A percentile compares a stretch with the other conserved stretches of the same genome.
phyloP scores from a whole-genome alignment of 2,329 filamentous ascomycete species.

The Ophiostoma sp. region DNA sequence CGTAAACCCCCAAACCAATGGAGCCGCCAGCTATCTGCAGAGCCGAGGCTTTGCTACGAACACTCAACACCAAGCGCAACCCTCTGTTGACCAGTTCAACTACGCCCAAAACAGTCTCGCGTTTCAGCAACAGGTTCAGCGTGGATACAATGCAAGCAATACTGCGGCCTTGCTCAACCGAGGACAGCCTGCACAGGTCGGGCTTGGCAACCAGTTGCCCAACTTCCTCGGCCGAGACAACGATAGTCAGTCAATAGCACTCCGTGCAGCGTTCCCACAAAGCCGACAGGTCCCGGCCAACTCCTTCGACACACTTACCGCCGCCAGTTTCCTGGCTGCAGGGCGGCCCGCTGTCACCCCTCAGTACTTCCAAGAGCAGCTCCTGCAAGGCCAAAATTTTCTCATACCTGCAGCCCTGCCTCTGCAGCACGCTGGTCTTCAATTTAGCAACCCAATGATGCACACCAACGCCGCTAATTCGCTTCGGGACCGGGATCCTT shows the following conservation, averaged over 20 bases:
- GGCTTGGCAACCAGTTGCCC: not conserved
- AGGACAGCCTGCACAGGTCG: not conserved
- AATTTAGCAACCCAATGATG: not conserved
- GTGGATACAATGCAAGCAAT: slow-evolving; percentile 1
- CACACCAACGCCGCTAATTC: not conserved
- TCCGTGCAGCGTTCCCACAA: not conserved
- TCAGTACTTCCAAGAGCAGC: not conserved
- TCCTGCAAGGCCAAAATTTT: not conserved
- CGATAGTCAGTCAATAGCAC: not conserved
- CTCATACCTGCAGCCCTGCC: not conserved
- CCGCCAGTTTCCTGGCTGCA: not conserved
- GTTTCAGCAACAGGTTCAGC: not conserved
- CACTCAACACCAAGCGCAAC: not conserved
- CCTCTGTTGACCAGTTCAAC: not conserved
- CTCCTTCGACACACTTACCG: not conserved
- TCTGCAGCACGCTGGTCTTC: not conserved
- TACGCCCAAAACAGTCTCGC: not conserved
- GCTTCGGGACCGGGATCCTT: slow-evolving; percentile 20
- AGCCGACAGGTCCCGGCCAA: not conserved
- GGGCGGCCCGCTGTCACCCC: not conserved
- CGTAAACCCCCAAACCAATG: slow-evolving; percentile 25
- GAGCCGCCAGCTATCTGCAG: not conserved
- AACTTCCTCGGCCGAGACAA: not conserved
- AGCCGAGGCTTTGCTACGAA: not conserved
- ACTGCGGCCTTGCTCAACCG: slow-evolving; percentile 7